phyloP scores from a whole-genome alignment of 495 filamentous ascomycete species.

The Viridothelium virens region DNA sequence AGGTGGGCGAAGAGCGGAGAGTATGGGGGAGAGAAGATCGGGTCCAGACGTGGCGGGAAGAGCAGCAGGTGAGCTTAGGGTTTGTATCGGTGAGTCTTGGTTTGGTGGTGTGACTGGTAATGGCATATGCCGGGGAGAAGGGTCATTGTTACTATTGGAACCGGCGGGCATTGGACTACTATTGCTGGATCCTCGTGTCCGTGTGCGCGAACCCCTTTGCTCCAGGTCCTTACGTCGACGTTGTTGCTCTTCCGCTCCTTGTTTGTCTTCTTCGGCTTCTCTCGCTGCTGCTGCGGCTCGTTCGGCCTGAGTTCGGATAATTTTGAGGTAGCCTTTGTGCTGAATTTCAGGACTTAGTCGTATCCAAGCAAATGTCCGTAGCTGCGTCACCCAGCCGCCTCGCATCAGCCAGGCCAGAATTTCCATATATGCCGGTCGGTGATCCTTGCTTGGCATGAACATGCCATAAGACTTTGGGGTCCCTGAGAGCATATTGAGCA shows the following conservation, averaged over 20 bases:
- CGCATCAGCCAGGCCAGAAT: slow-evolving; percentile 90
- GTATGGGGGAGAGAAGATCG: background rate
- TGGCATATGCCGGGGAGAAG: background rate
- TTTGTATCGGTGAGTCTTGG: background rate
- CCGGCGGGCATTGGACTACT: background rate
- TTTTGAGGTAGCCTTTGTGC: background rate
- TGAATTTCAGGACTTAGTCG: slow-evolving; percentile 38
- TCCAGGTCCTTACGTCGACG: background rate
- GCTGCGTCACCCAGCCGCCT: slow-evolving; percentile 84
- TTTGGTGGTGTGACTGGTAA: background rate
- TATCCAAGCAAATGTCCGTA: slow-evolving; percentile 83
- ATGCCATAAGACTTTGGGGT: slow-evolving; percentile 69
- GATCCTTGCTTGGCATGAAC: slow-evolving; percentile 80
- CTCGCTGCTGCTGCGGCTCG: background rate
- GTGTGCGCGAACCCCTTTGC: background rate
- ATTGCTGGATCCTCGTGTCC: background rate
- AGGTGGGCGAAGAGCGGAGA: background rate
- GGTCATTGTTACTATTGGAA: background rate
- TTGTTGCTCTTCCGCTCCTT: background rate
- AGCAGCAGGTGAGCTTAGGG: background rate
- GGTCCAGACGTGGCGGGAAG: background rate
- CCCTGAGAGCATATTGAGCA: slow-evolving; percentile 68
- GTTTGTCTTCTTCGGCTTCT: background rate
- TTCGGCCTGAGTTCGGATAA: background rate
- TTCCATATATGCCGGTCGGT: slow-evolving; percentile 75